These are phyloP conservation scores for Phytophthora colocasiae DNA, from an alignment of 352 stramenopile species.

Conservation along the genomic window DNA sequence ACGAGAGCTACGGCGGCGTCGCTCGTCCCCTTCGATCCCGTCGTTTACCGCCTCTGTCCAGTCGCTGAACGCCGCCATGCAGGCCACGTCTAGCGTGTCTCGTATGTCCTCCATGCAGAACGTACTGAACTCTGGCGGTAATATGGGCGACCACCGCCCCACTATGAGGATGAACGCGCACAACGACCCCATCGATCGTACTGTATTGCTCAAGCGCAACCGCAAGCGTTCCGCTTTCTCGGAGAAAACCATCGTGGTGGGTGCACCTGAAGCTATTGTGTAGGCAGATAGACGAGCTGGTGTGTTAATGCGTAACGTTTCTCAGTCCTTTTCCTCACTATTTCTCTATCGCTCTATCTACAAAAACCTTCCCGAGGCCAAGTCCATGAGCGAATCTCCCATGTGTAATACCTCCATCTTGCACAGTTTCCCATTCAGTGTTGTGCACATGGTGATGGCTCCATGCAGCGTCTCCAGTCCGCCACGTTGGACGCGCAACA, in stretches of 20 bases:
- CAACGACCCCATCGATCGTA: slow-evolving; percentile 72
- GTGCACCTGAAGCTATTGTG: slow-evolving; percentile 82
- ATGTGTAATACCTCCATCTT: slow-evolving; percentile 73
- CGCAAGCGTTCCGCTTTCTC: slow-evolving; percentile 75
- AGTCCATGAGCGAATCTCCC: slow-evolving; percentile 66
- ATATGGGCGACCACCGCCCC: slow-evolving; percentile 47
- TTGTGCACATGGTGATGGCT: slow-evolving; percentile 79
- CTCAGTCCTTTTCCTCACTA: slow-evolving; percentile 13
- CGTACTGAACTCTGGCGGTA: slow-evolving; percentile 31
- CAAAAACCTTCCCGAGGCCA: slow-evolving; percentile 72
- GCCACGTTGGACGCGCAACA: slow-evolving; percentile 67
- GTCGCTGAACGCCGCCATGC: slow-evolving; percentile 80
- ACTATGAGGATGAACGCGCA: slow-evolving; percentile 69
- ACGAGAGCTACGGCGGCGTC: slow-evolving; percentile 64
- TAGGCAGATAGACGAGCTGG: slow-evolving; percentile 45
- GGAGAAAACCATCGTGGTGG: slow-evolving; percentile 90
- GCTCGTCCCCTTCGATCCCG: slow-evolving; percentile 88
- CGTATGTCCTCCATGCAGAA: slow-evolving; percentile 62
- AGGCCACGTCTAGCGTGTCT: slow-evolving; percentile 62
- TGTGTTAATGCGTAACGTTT: slow-evolving; percentile 19
- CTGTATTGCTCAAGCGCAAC: slow-evolving; percentile 81
- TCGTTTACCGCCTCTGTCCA: slow-evolving; percentile 87
- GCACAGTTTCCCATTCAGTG: slow-evolving; percentile 67
- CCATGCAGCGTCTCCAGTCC: slow-evolving; percentile 68
- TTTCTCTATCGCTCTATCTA: too few relatives aligned